A percentile compares a stretch with the other conserved stretches of the same genome.
Conservation (phyloP, 164 flowering plant species). For the grape (Vitis vinifera) region DNA sequence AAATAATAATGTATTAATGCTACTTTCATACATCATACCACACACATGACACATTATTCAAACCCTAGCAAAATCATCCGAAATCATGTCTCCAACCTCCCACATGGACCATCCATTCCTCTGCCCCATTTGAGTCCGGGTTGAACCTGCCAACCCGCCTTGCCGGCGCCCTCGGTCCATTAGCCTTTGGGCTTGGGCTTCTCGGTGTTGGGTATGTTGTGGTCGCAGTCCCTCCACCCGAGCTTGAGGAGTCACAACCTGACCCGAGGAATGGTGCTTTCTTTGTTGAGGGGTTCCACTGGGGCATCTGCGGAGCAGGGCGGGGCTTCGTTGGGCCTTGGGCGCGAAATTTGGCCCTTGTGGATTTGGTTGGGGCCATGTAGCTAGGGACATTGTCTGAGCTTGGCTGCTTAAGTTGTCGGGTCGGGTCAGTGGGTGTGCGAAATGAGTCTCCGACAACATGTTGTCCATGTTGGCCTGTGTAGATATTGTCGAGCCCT, state of each 20-base stretch:
- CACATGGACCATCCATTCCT: slow-evolving; percentile 33
- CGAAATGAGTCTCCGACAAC: too few species aligned
- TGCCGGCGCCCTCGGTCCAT: slow-evolving; percentile 14
- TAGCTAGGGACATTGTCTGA: slow-evolving; percentile 67
- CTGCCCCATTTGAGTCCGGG: slow-evolving; percentile 47
- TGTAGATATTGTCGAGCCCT: too few species aligned
- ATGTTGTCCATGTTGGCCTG: too few species aligned
- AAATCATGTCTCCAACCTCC: slow-evolving; percentile 43
- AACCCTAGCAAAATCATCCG: slow-evolving; percentile 11
- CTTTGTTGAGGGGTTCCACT: slow-evolving; percentile 65
- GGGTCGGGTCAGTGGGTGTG: slow-evolving; percentile 6
- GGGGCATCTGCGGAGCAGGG: slow-evolving; percentile 21
- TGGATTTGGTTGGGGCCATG: slow-evolving; percentile 90
- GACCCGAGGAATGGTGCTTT: slow-evolving; percentile 21
- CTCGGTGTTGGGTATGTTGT: slow-evolving; percentile 36
- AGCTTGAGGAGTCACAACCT: slow-evolving; percentile 70
- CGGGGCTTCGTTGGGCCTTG: slow-evolving; percentile 36
- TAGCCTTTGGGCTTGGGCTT: slow-evolving; percentile 54
- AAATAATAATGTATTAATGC: not conserved
- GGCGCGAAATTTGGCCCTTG: slow-evolving; percentile 69
- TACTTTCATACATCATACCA: not conserved
- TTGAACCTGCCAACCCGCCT: slow-evolving; percentile 32
- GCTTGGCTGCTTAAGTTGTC: slow-evolving; percentile 20
- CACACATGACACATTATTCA: not conserved
- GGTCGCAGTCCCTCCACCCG: slow-evolving; percentile 47